Evolutionary conservation across 192 early-diverging fungal species (phyloP).

Genomic region (Piromyces finnis): DNA sequence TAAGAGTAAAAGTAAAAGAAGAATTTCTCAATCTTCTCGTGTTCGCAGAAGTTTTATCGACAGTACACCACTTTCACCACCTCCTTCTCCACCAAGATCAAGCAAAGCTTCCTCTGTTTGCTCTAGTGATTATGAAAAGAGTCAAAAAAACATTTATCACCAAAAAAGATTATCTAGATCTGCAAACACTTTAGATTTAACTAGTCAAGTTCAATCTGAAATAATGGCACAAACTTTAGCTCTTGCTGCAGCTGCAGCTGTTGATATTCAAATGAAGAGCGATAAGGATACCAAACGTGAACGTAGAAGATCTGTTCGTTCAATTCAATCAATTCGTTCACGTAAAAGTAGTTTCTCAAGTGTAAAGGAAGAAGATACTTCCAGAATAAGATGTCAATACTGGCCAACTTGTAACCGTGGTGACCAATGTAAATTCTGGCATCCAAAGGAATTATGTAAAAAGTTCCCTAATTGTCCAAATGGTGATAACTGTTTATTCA

Average conservation of each 20-base stretch:
- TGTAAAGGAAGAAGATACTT: background rate
- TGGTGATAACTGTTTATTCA: background rate
- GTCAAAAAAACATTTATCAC: background rate
- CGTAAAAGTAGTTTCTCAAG: background rate
- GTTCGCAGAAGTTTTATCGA: background rate
- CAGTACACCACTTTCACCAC: background rate
- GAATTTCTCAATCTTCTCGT: background rate
- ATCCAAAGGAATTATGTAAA: constrained; percentile 1
- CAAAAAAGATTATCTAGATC: background rate
- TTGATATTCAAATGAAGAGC: background rate
- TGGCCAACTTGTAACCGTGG: constrained; percentile 1
- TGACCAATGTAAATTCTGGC: constrained; percentile 1
- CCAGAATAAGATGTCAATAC: background rate
- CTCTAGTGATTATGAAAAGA: background rate
- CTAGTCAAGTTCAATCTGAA: background rate
- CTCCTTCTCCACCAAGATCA: background rate
- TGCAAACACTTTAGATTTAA: background rate
- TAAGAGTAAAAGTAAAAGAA: background rate
- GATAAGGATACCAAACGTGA: background rate
- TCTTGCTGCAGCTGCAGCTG: background rate
- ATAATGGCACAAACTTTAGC: background rate
- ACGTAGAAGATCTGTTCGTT: background rate
- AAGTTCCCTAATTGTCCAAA: constrained; percentile 2
- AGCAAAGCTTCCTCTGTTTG: background rate
- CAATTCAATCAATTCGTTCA: background rate